Percentiles rank a stretch among this genome's conserved stretches.
These are phyloP conservation scores for Roridomyces roridus DNA, from an alignment of 768 basidiomycete genomes.

Conservation along the genomic window DNA sequence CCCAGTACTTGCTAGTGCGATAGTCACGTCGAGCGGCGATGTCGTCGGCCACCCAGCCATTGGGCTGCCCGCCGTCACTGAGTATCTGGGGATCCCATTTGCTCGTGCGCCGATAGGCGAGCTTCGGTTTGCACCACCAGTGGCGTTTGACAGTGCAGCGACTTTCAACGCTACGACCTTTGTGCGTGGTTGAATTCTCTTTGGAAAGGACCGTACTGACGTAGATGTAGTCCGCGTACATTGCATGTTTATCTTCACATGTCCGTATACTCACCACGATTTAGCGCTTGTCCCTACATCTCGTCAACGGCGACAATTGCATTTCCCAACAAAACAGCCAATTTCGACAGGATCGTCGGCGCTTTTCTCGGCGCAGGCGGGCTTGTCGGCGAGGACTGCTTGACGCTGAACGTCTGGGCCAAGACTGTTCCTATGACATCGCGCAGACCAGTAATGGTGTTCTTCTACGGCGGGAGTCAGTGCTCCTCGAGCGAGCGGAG, in stretches of 20 bases:
- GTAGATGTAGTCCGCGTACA: too few species aligned
- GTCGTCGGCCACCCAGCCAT: slow-evolving; percentile 12
- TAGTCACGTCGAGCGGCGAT: slow-evolving; percentile 9
- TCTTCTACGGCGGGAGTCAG: slow-evolving; percentile 17
- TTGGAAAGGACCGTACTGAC: background rate
- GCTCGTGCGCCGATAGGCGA: slow-evolving; percentile 10
- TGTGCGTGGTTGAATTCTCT: slow-evolving; percentile 5
- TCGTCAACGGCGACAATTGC: background rate
- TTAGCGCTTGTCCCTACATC: slow-evolving; percentile 12
- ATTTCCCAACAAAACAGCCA: slow-evolving; percentile 14
- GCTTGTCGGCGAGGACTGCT: slow-evolving; percentile 14
- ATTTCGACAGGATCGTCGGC: slow-evolving; percentile 13
- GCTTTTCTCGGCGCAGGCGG: slow-evolving; percentile 7
- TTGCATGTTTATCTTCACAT: too few species aligned
- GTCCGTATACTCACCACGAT: background rate
- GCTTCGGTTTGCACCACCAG: slow-evolving; percentile 13
- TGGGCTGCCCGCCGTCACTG: slow-evolving; percentile 4
- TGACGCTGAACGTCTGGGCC: slow-evolving; percentile 14
- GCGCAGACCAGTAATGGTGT: slow-evolving; percentile 13
- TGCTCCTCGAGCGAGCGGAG: background rate
- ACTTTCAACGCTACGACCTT: slow-evolving; percentile 3
- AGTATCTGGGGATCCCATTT: slow-evolving; percentile 15
- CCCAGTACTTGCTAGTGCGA: background rate
- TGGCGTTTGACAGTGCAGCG: background rate
- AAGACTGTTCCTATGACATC: background rate